A percentile compares a stretch with the other conserved stretches of the same genome.
phyloP scores from a whole-genome alignment of 2,329 filamentous ascomycete species.

The Domatiomyces catenatus region DNA sequence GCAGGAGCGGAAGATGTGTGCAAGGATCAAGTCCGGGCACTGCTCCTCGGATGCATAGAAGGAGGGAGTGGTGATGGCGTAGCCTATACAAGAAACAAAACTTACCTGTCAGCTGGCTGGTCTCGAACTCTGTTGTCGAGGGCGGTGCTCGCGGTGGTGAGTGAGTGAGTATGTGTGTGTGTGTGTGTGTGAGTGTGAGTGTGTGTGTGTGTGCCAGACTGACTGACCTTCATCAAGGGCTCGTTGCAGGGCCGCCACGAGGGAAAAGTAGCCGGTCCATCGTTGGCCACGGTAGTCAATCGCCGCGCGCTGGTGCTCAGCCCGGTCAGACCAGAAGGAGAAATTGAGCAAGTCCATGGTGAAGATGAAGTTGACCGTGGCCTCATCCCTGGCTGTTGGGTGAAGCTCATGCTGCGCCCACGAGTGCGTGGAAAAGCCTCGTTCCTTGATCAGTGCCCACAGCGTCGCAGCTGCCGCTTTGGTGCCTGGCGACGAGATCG shows the following conservation, averaged over 20 bases:
- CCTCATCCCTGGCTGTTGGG: slow-evolving; percentile 56
- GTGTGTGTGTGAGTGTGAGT: not conserved
- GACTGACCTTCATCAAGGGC: slow-evolving; percentile 71
- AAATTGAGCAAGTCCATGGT: slow-evolving; percentile 96
- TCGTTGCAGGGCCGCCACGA: slow-evolving; percentile 73
- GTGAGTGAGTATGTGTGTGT: not conserved
- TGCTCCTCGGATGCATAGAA: slow-evolving; percentile 64
- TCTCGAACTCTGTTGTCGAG: not conserved
- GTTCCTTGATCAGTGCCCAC: slow-evolving; percentile 66
- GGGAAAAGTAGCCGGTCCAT: slow-evolving; percentile 92
- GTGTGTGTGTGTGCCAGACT: not conserved
- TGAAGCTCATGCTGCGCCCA: slow-evolving; percentile 88
- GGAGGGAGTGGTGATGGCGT: slow-evolving; percentile 73
- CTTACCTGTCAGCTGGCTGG: slow-evolving; percentile 1
- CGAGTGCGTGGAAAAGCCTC: slow-evolving; percentile 64
- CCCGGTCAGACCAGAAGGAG: slow-evolving; percentile 75
- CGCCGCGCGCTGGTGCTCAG: slow-evolving; percentile 58
- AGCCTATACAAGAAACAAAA: slow-evolving; percentile 38
- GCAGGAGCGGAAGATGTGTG: slow-evolving; percentile 68
- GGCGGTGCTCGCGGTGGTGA: not conserved
- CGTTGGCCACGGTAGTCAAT: slow-evolving; percentile 64
- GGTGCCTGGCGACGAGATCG: slow-evolving; percentile 66
- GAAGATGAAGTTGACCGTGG: slow-evolving; percentile 81
- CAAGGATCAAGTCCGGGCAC: slow-evolving; percentile 59
- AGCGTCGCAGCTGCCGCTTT: slow-evolving; percentile 71